Base-by-base conservation (phyloP, 192 early-diverging fungal genomes). In the Chytriomyces hyalinus region DNA sequence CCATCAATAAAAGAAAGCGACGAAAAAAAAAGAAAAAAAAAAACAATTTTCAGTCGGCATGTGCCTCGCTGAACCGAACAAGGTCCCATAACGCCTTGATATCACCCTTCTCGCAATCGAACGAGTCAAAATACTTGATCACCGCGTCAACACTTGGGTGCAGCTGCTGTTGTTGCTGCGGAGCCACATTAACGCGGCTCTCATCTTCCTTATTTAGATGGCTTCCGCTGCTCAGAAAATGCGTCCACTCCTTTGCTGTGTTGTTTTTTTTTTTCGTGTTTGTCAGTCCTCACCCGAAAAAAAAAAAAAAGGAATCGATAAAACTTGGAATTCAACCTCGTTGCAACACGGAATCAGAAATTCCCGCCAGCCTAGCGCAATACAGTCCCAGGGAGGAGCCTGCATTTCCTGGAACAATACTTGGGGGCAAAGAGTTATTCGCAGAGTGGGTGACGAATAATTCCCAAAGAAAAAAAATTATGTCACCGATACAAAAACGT, bases 401-500 rank as follows among this genome's bases (percentile, higher is more conserved):
- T 9, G 84, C 45, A 22, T 75, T 68, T 44, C 86, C 86, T 11
- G 84, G 79, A 44, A 53, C 53, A 43, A 87, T 70, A 36, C 86
- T 87, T 28, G 9, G 17, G 20, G 22, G 10, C 4, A 53, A 22
- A 72, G 26, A 13, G 15, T n/a, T 45, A 4, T 11, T 36, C 4
- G 36, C 36, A 36, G 24, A n/a, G n/a, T n/a, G n/a, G n/a, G n/a
- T n/a, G n/a, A n/a, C n/a, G n/a, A 26, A 26, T 26, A 26, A 26
- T 26, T 26, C 24, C 24, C 24, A 26, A 26, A 26, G 24, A 26
- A 26, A 26, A 26, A 26, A 26, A 45, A 69, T n/a, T 3, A 65
- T 17, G 11, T 28, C 53, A 90, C 81, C 86, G 80, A 67, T 93
- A 94, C 66, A 94, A 72, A 68, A 92, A 93, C 0, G 87, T 87